These are phyloP conservation scores for Lumnitzera littorea DNA, from an alignment of 345 rosid species.

Conservation along the genomic window DNA sequence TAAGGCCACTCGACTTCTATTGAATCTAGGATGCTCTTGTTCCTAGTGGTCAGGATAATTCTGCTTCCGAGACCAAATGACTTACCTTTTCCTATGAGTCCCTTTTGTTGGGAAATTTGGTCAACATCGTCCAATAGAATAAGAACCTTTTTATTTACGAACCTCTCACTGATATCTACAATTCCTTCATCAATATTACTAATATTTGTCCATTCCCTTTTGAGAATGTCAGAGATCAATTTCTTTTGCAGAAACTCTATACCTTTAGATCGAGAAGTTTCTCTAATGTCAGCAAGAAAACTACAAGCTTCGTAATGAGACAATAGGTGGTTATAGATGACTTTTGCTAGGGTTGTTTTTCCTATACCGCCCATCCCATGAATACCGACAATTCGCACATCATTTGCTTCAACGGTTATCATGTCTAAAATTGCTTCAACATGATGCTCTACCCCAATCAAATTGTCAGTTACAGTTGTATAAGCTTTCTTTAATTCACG, in stretches of 20 bases:
- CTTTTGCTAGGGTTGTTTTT: constrained; percentile 5
- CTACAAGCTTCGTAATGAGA: background rate
- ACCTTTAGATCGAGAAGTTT: background rate
- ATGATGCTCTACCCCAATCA: constrained; percentile 9
- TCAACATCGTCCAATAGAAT: no score
- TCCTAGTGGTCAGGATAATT: no score
- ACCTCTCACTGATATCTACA: no score
- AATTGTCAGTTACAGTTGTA: background rate
- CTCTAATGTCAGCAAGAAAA: constrained; percentile 3
- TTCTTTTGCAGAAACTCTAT: background rate
- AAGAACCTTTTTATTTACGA: no score
- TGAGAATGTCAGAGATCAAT: background rate
- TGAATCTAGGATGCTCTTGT: no score
- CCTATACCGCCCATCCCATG: constrained; percentile 10
- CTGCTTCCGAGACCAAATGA: no score
- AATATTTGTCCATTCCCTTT: background rate
- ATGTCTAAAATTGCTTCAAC: background rate
- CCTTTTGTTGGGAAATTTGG: no score
- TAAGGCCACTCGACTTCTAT: no score
- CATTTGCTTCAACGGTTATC: background rate
- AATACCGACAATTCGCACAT: background rate
- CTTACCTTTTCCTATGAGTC: no score
- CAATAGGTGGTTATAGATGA: background rate
- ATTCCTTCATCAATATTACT: background rate
- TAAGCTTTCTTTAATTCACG: background rate